A percentile compares a stretch with the other conserved stretches of the same genome.
phyloP scores from a whole-genome alignment of 2,329 filamentous ascomycete genomes.

The Colletotrichum paranaense region DNA sequence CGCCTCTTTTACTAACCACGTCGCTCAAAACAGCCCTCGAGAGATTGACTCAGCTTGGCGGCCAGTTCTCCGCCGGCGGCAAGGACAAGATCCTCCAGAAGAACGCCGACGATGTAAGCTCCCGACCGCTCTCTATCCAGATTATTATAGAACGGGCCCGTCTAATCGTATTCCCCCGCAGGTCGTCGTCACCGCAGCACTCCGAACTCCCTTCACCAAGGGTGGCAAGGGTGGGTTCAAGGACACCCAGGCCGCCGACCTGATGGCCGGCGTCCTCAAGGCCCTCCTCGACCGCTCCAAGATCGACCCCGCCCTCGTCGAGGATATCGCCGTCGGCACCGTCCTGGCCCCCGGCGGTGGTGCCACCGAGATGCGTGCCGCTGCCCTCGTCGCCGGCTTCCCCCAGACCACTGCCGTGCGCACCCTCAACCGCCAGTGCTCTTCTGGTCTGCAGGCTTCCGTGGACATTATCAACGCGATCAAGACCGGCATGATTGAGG shows the following conservation, averaged over 20 bases:
- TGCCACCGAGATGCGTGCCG: conserved; percentile 96
- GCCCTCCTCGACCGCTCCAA: conserved; percentile 85
- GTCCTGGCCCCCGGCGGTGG: conserved; percentile 94
- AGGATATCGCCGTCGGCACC: conserved; percentile 92
- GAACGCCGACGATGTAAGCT: conserved; percentile 71
- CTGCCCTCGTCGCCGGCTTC: conserved; percentile 90
- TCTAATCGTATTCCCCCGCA: conserved; percentile 47
- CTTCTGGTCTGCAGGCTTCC: conserved; percentile 89
- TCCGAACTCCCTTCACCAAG: conserved; percentile 92
- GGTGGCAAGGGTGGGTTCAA: conserved; percentile 96
- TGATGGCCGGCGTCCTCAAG: conserved; percentile 86
- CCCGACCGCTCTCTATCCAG: background rate
- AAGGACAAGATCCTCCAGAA: conserved; percentile 71
- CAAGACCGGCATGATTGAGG: conserved; percentile 89
- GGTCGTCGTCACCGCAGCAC: conserved; percentile 92
- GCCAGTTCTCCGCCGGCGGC: conserved; percentile 66
- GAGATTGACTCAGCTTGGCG: conserved; percentile 69
- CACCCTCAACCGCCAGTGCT: conserved; percentile 94
- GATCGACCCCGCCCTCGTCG: conserved; percentile 88
- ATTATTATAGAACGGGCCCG: background rate
- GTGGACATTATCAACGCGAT: conserved; percentile 96
- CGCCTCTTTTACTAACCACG: background rate
- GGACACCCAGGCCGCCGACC: conserved; percentile 88
- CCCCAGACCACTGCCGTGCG: conserved; percentile 86
- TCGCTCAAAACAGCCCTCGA: conserved; percentile 58